Conservation (phyloP, 2,329 filamentous ascomycete species). For the Camillea tinctor region DNA sequence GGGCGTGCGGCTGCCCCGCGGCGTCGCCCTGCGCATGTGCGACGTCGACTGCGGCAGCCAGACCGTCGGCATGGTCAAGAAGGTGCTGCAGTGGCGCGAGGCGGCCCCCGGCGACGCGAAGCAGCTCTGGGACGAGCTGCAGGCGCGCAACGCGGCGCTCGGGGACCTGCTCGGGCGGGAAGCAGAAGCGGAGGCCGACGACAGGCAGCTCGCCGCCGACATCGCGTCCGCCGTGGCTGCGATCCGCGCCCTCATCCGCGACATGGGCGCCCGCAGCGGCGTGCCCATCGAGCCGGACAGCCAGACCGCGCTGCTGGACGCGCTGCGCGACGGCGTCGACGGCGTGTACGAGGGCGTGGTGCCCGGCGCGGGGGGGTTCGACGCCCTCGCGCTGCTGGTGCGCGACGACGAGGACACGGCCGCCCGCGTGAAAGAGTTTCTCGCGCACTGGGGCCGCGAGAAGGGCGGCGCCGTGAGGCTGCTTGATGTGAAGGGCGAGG, state of each 20-base stretch:
- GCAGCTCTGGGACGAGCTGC: slow-evolving; percentile 71
- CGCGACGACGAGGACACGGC: slow-evolving; percentile 68
- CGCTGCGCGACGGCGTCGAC: slow-evolving; percentile 60
- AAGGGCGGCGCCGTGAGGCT: slow-evolving; percentile 65
- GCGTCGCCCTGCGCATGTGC: slow-evolving; percentile 83
- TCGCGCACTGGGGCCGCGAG: slow-evolving; percentile 63
- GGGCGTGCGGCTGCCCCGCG: slow-evolving; percentile 67
- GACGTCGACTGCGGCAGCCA: slow-evolving; percentile 93
- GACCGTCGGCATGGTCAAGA: slow-evolving; percentile 94
- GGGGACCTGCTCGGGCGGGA: slow-evolving; percentile 56
- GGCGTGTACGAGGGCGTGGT: slow-evolving; percentile 91
- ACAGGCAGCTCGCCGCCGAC: neutral
- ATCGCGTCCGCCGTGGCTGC: slow-evolving; percentile 47
- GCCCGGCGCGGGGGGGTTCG: slow-evolving; percentile 89
- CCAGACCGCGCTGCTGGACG: slow-evolving; percentile 83
- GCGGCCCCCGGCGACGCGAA: slow-evolving; percentile 63
- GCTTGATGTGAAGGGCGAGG: slow-evolving; percentile 44
- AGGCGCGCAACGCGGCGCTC: slow-evolving; percentile 70
- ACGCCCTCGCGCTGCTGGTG: slow-evolving; percentile 81
- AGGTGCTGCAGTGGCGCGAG: slow-evolving; percentile 79
- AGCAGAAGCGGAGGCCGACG: slow-evolving; percentile 24
- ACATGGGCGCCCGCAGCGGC: slow-evolving; percentile 70
- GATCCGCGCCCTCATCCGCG: slow-evolving; percentile 63
- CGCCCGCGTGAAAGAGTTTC: slow-evolving; percentile 56
- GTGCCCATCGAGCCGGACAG: slow-evolving; percentile 87